These are phyloP conservation scores for Pseudogymnoascus sp. DNA, from an alignment of 2,329 filamentous ascomycete genomes.

Conservation along the genomic window DNA sequence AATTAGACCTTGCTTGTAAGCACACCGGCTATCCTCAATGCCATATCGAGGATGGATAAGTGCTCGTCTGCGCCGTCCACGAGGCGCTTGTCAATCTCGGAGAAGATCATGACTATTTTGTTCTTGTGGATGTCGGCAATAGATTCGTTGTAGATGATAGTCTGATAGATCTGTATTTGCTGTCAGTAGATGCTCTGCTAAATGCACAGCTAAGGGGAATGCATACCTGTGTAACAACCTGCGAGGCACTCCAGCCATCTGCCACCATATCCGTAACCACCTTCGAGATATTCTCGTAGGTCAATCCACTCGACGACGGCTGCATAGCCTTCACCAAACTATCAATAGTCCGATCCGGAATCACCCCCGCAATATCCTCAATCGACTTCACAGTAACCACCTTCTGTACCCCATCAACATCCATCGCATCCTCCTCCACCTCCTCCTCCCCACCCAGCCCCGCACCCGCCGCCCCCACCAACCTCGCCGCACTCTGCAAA, in stretches of 20 bases:
- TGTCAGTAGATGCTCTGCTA: conserved; percentile 8
- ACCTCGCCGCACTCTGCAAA: conserved; percentile 81
- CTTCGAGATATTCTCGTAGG: conserved; percentile 66
- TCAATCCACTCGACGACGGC: conserved; percentile 52
- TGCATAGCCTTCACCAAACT: conserved; percentile 66
- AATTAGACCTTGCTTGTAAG: conserved; percentile 33
- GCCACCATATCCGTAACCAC: conserved; percentile 86
- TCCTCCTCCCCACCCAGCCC: conserved; percentile 26
- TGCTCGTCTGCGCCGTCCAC: conserved; percentile 96
- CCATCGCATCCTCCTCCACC: conserved; percentile 36
- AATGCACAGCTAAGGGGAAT: background rate
- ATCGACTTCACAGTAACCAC: conserved; percentile 74
- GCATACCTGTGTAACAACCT: conserved; percentile 70
- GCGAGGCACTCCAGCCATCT: conserved; percentile 92
- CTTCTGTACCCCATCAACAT: conserved; percentile 40
- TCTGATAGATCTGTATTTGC: conserved; percentile 60
- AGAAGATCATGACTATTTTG: conserved; percentile 80
- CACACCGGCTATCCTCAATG: conserved; percentile 70
- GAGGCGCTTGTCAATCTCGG: conserved; percentile 86
- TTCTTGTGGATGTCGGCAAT: conserved; percentile 83
- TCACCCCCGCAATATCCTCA: conserved; percentile 93
- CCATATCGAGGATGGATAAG: conserved; percentile 76
- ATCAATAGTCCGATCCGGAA: conserved; percentile 67
- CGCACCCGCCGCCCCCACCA: conserved; percentile 58
- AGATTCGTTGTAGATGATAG: conserved; percentile 72